These are phyloP conservation scores for Botryotinia calthae DNA, from an alignment of 2,329 filamentous ascomycete species.

Conservation along the genomic window DNA sequence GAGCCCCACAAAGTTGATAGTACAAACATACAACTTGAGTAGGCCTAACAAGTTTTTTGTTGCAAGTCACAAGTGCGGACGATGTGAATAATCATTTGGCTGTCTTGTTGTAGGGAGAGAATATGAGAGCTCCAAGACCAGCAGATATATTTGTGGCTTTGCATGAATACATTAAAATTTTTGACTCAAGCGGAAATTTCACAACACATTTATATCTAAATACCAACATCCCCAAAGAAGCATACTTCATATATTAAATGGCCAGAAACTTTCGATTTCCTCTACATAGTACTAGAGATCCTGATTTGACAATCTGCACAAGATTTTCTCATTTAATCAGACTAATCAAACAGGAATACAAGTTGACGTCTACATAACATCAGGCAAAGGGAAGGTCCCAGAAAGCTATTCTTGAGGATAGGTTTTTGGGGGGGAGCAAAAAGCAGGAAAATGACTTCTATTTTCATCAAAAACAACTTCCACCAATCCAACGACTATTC, in stretches of 20 bases:
- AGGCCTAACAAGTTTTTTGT: not conserved
- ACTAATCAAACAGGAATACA: not conserved
- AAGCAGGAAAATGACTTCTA: rapidly evolving
- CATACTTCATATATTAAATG: not conserved
- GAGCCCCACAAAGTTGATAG: too few species aligned
- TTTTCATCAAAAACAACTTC: not conserved
- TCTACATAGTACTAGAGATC: not conserved
- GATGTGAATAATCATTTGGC: not conserved
- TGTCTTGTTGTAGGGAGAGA: not conserved
- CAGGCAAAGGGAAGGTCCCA: not conserved
- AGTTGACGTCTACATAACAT: not conserved
- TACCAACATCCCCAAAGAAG: not conserved
- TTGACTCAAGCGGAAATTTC: rapidly evolving
- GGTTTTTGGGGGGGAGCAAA: rapidly evolving
- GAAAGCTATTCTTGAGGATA: rapidly evolving
- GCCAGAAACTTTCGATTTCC: not conserved
- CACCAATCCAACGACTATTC: too few species aligned
- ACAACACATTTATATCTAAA: not conserved
- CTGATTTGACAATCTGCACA: not conserved
- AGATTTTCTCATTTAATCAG: not conserved
- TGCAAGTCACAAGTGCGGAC: not conserved
- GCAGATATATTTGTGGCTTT: not conserved
- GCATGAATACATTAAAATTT: not conserved
- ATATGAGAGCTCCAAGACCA: not conserved
- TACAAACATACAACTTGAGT: not conserved